phyloP scores from a whole-genome alignment of 192 early-diverging fungal species.

The Rhizophagus sp. region DNA sequence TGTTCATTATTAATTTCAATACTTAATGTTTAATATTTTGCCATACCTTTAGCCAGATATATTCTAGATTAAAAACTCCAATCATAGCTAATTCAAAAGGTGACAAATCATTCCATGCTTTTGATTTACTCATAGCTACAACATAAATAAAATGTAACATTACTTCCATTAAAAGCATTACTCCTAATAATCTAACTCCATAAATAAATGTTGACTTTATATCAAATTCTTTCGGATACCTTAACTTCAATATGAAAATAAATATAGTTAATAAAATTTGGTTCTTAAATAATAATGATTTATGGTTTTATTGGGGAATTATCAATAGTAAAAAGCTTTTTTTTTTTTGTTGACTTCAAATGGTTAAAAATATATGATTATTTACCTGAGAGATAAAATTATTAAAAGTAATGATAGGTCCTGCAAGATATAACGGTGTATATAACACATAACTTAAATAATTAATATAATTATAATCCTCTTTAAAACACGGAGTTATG shows the following conservation, averaged over 20 bases:
- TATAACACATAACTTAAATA: constrained; percentile 86
- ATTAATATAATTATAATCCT: constrained; percentile 78
- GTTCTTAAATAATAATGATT: too few species aligned
- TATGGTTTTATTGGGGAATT: too few species aligned
- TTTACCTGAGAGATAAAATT: constrained; percentile 81
- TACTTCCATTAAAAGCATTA: constrained; percentile 80
- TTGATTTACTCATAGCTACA: constrained; percentile 86
- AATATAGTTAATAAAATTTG: neutral
- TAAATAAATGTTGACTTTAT: constrained; percentile 50
- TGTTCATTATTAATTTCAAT: neutral
- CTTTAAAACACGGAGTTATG: constrained; percentile 46
- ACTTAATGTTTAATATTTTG: neutral
- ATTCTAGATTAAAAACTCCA: constrained; percentile 84
- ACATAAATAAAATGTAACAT: constrained; percentile 86
- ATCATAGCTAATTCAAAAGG: constrained; percentile 83
- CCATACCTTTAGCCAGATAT: constrained; percentile 89
- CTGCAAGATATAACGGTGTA: constrained; percentile 89
- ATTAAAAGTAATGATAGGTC: constrained; percentile 96
- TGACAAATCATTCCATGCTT: constrained; percentile 81
- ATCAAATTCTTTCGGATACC: constrained; percentile 52
- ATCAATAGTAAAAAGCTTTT: neutral
- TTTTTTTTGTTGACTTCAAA: too few species aligned
- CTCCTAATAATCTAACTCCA: constrained; percentile 64
- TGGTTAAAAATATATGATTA: neutral
- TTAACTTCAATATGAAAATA: constrained; percentile 38